Evolutionary conservation across 495 filamentous ascomycete species (phyloP), one percentile per base, ranked within the genome.

Genomic region (Xylaria scruposa): DNA sequence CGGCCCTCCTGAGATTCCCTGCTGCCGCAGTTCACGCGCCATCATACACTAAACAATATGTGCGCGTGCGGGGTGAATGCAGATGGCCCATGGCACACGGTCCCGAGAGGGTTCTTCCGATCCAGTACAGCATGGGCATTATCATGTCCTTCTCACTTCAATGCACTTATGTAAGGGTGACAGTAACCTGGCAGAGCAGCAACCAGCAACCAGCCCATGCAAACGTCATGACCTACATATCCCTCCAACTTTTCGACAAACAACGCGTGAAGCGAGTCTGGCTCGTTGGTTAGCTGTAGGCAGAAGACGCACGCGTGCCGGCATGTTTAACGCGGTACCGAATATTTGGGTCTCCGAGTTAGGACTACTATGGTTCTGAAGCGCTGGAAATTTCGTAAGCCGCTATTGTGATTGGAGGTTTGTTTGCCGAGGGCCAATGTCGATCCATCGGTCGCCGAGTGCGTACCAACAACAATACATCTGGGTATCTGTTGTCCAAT

Each of bases 61-160:
- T 49, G 54, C 68, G 59, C 68, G 58, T 70, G 68, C 68, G 68
- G 68, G 68, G 68, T 62, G 56, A 21, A 70, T 70, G 68, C 58
- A 60, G 33, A 44, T 49, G 33, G 46, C 17, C 47, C 40, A 24
- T 54, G 68, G 21, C 59, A 54, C 31, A 56, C 68, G 59, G 59
- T 56, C 68, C 68, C 68, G 68, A 56, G 26, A n/a, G 3, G 12
- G 63, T 15, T 44, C 17, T 31, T 67, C 38, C 64, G 8, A 33
- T 53, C 46, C 31, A n/a, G n/a, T 36, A 4, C 21, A 10, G n/a
- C 17, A 38, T n/a, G n/a, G 13, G 8, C n/a, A 56, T 4, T 19
- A 42, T 29, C 49, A 49, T 29, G 4, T 31, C 19, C 47, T 15
- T 38, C 49, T 36, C 33, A 36, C 47, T 6, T 53, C 46, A 29